Conservation (phyloP, 441 rosid species). For the Populus trichocarpa region DNA sequence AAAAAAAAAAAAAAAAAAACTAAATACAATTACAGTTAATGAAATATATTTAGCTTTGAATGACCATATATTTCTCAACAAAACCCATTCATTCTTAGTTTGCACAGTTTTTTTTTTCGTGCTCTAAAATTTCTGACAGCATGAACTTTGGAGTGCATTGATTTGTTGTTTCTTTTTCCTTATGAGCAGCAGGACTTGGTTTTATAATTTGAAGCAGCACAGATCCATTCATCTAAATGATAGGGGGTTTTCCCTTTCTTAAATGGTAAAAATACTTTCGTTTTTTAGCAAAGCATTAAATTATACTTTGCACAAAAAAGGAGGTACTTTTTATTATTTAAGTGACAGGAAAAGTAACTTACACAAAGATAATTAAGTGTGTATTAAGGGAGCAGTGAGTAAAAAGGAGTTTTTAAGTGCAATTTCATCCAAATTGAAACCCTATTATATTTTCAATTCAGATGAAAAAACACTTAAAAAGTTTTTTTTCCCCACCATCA, state of each 20-base stretch:
- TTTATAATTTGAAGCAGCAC: neutral
- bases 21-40: neutral
- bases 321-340: neutral
- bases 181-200: neutral
- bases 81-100: neutral
- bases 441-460: neutral
- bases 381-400: neutral
- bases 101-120: neutral
- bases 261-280: neutral
- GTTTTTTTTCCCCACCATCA: neutral
- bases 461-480: neutral
- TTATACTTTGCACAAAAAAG: neutral
- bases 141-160: neutral
- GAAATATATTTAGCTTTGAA: neutral
- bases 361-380: neutral
- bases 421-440: neutral
- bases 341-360: neutral
- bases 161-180: neutral
- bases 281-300: neutral
- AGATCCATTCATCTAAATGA: neutral
- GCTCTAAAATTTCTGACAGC: neutral
- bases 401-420: neutral
- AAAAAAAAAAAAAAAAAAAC: neutral
- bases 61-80: neutral
- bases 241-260: neutral